phyloP scores from a whole-genome alignment of 805 yeast species.

The Teunomyces aglyptinius region DNA sequence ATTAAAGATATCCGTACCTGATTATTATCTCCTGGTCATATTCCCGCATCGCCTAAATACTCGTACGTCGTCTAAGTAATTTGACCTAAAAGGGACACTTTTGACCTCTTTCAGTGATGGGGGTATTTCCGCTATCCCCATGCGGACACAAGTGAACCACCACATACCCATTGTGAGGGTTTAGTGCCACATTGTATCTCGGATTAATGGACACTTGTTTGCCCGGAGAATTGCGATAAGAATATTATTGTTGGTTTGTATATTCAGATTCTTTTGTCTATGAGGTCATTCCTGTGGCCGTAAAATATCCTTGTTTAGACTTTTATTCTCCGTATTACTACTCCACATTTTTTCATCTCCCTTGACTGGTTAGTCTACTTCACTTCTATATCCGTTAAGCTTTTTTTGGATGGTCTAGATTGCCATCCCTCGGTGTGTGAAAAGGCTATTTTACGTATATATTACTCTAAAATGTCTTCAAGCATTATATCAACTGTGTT shows the following conservation, averaged over 20 bases:
- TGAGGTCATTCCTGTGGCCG: constrained; percentile 1
- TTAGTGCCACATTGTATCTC: neutral
- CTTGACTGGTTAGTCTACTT: neutral
- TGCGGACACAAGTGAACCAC: neutral
- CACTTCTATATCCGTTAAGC: neutral
- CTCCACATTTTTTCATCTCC: constrained; percentile 3
- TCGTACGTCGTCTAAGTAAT: neutral
- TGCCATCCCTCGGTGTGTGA: neutral
- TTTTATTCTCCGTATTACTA: neutral
- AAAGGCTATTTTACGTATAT: neutral
- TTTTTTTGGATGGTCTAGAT: constrained; percentile 3
- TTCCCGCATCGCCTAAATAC: neutral
- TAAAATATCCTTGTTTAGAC: neutral
- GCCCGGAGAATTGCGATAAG: neutral
- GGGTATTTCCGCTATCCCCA: neutral
- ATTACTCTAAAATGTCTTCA: neutral
- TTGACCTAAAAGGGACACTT: neutral
- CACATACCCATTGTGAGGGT: neutral
- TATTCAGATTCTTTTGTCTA: neutral
- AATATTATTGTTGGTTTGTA: neutral
- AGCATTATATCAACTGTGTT: neutral
- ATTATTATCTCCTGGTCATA: neutral
- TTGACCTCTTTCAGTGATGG: neutral
- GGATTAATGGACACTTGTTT: neutral
- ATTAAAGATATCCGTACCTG: neutral